Evolutionary conservation across 441 rosid genomes (phyloP).

Genomic region (Pelargonium australe): DNA sequence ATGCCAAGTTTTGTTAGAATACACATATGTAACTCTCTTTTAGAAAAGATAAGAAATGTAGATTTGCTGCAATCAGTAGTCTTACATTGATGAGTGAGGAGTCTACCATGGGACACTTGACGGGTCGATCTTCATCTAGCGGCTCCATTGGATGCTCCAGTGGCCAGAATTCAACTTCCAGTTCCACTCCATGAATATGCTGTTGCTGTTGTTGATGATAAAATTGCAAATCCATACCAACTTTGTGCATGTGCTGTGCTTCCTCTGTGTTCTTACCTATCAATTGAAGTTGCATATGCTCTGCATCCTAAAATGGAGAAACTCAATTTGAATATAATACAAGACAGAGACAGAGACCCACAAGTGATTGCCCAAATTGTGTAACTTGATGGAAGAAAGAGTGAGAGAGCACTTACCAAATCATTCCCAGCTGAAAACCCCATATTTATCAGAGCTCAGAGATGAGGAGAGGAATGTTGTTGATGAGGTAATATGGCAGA

Average conservation of each 20-base stretch:
- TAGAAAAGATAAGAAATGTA: background rate
- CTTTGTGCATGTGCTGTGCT: background rate
- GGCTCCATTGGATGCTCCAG: conserved; percentile 5
- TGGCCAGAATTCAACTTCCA: background rate
- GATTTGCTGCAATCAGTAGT: background rate
- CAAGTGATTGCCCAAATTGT: too few species aligned
- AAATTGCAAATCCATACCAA: background rate
- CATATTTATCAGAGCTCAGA: background rate
- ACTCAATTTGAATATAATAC: background rate
- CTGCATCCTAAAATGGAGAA: background rate
- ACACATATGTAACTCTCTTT: too few species aligned
- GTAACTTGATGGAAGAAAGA: too few species aligned
- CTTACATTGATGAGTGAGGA: conserved; percentile 1
- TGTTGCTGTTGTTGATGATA: background rate
- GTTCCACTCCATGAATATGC: background rate
- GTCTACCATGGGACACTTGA: conserved; percentile 5
- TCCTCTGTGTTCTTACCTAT: background rate
- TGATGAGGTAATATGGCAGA: background rate
- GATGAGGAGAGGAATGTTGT: background rate
- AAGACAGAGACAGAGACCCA: background rate
- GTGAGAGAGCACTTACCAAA: background rate
- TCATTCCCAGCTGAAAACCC: background rate
- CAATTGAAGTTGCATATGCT: background rate
- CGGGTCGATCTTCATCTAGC: background rate
- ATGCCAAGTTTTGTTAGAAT: too few species aligned